Evolutionary conservation across 805 yeast genomes (phyloP), one percentile per base, ranked within the genome.

Genomic region (Ogataea wickerhamii): DNA sequence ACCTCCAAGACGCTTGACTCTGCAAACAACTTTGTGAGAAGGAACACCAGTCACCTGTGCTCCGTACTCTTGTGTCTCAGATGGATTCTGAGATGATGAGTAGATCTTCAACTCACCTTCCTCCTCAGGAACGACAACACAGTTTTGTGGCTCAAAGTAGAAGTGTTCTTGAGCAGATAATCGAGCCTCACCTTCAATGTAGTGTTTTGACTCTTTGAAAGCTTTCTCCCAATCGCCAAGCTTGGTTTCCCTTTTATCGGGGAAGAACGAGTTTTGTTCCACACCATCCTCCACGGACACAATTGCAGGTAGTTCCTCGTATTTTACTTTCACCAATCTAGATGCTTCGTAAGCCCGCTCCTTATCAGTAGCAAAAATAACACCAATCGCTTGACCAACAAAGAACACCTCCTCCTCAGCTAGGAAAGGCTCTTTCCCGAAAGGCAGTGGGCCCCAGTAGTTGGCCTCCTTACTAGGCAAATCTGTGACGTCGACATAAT

Each of bases 101-200:
- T 64, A 65, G 6, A 70, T 53, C 51, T 70, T 71, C 51, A 66
- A 51, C 51, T 71, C 76, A 7, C 72, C 70, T 24, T 56, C 70
- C 48, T 70, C 76, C 38, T 67, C 70, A 13, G 75, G 74, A 4
- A 70, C 57, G 8, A 58, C 70, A 5, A 70, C 34, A 44, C 67
- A 60, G 25, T 70, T 71, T 37, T 70, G 74, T 5, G 74, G 61
- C 49, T 71, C 76, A 21, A 70, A 61, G 46, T 70, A 70, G 47
- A 70, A 70, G 55, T 70, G 76, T 43, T 70, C 76, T 40, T 70
- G 76, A 2, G 74, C 70, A 5, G 74, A 73, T 40, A 68, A 56
- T 38, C 72, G 54, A 8, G 63, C 54, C 6, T 52, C 41, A 12
- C 70, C 71, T 41, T 66, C 68, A 43, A 70, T 55, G 20, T 49